These are phyloP conservation scores for Clavispora vitiphila DNA, from an alignment of 805 yeast genomes.

Conservation along the genomic window DNA sequence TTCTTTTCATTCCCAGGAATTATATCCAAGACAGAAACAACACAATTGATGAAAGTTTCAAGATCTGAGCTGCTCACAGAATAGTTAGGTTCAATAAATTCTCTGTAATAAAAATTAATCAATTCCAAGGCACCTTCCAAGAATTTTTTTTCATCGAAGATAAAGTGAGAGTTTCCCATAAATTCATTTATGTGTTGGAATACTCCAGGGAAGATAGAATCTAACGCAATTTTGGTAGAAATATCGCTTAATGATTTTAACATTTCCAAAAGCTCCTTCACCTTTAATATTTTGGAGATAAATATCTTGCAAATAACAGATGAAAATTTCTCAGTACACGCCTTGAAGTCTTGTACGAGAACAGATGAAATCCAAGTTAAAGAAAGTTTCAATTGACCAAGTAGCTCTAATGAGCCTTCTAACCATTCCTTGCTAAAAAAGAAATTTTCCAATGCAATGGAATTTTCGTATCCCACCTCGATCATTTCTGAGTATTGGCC, in stretches of 20 bases:
- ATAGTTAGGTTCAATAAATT: conserved; percentile 27
- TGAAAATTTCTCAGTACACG: conserved; percentile 23
- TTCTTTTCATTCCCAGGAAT: background rate
- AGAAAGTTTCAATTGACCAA: conserved; percentile 29
- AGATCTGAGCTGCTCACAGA: conserved; percentile 18
- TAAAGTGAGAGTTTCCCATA: conserved; percentile 27
- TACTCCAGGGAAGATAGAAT: conserved; percentile 30
- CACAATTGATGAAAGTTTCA: conserved; percentile 23
- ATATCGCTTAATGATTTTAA: conserved; percentile 28
- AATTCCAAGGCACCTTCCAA: conserved; percentile 22
- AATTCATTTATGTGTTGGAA: conserved; percentile 33
- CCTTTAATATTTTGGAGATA: conserved; percentile 23
- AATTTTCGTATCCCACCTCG: conserved; percentile 23
- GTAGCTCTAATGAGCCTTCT: conserved; percentile 35
- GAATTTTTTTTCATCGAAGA: conserved; percentile 30
- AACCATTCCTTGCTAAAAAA: conserved; percentile 30
- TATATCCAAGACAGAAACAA: conserved; percentile 29
- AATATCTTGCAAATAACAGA: conserved; percentile 33
- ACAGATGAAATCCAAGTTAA: conserved; percentile 21
- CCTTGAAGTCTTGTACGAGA: conserved; percentile 3
- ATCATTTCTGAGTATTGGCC: conserved; percentile 29
- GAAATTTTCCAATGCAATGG: conserved; percentile 17
- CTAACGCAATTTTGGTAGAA: conserved; percentile 29
- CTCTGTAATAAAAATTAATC: conserved; percentile 22
- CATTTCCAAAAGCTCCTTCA: conserved; percentile 19